phyloP scores from a whole-genome alignment of 2,329 filamentous ascomycete species.

The Aureobasidium namibiae region DNA sequence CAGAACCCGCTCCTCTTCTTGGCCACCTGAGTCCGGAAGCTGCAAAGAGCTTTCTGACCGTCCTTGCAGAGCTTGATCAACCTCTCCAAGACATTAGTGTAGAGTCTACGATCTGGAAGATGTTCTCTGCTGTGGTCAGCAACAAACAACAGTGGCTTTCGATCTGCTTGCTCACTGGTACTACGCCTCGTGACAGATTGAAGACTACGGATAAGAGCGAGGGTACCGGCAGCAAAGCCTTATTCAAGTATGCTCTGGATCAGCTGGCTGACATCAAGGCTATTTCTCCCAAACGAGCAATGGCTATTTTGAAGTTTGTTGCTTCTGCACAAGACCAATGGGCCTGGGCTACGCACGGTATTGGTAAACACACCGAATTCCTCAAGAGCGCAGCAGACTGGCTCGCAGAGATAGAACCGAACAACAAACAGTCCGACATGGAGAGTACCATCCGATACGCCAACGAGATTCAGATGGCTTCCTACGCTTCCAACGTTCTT shows the following conservation, averaged over 20 bases:
- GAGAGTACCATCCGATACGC: constrained; percentile 21
- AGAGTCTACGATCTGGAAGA: constrained; percentile 67
- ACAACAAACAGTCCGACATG: constrained; percentile 25
- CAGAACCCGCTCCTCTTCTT: constrained; percentile 88
- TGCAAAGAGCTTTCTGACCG: constrained; percentile 73
- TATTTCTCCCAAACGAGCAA: constrained; percentile 55
- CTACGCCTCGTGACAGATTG: constrained; percentile 69
- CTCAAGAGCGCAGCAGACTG: constrained; percentile 64
- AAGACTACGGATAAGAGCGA: constrained; percentile 45
- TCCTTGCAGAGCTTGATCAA: constrained; percentile 68
- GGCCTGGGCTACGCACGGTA: constrained; percentile 82
- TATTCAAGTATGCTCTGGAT: constrained; percentile 66
- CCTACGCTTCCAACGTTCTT: constrained; percentile 77
- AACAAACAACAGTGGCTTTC: constrained; percentile 95
- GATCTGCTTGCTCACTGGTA: constrained; percentile 82
- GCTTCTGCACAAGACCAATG: constrained; percentile 85
- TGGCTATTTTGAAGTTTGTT: constrained; percentile 79
- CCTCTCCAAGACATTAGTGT: constrained; percentile 60
- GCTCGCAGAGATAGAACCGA: constrained; percentile 50
- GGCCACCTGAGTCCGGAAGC: constrained; percentile 77
- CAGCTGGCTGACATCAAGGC: constrained; percentile 56
- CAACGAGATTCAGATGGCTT: constrained; percentile 53
- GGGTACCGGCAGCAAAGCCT: constrained; percentile 47
- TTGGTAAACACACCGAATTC: constrained; percentile 66
- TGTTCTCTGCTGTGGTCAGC: constrained; percentile 77